A percentile compares a stretch with the other conserved stretches of the same genome.
Conservation (phyloP, 176 grass and related monocot species). For the Oryza nivara region DNA sequence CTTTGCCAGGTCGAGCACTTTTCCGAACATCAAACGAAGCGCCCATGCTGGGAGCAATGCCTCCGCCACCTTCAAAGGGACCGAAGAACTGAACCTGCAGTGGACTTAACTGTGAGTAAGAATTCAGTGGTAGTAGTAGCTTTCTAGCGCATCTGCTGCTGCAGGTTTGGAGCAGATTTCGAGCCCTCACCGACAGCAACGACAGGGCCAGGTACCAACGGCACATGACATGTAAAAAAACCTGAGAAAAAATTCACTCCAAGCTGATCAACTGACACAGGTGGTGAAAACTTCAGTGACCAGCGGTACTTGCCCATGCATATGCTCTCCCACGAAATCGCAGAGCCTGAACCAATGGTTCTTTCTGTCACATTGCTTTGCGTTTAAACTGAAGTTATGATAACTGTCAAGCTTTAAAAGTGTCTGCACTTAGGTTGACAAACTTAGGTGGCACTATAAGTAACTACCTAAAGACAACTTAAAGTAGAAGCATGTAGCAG, state of each 20-base stretch:
- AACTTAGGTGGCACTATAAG: slow-evolving; percentile 31
- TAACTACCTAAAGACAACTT: slow-evolving; percentile 20
- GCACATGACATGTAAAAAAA: slow-evolving; percentile 30
- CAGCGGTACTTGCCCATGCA: background rate
- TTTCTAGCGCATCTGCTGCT: slow-evolving; percentile 34
- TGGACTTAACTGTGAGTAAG: slow-evolving; percentile 32
- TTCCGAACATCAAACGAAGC: slow-evolving; percentile 74
- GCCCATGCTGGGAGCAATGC: slow-evolving; percentile 59
- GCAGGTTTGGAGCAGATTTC: slow-evolving; percentile 25
- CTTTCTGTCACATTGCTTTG: background rate
- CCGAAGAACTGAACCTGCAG: slow-evolving; percentile 63
- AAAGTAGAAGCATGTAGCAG: slow-evolving; percentile 36
- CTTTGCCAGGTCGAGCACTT: slow-evolving; percentile 72
- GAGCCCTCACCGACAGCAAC: slow-evolving; percentile 11
- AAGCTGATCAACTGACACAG: slow-evolving; percentile 16
- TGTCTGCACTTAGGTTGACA: slow-evolving; percentile 26
- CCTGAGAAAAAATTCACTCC: slow-evolving; percentile 24
- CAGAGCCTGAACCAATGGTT: background rate
- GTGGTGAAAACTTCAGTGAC: slow-evolving; percentile 37
- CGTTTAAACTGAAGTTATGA: background rate
- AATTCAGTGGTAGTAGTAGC: background rate
- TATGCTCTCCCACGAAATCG: background rate
- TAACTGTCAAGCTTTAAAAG: slow-evolving; percentile 11
- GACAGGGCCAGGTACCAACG: slow-evolving; percentile 4
- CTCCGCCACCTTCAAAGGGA: slow-evolving; percentile 66